These are phyloP conservation scores for Chaetomium olivaceum DNA, from an alignment of 2,329 filamentous ascomycete species.

Conservation along the genomic window DNA sequence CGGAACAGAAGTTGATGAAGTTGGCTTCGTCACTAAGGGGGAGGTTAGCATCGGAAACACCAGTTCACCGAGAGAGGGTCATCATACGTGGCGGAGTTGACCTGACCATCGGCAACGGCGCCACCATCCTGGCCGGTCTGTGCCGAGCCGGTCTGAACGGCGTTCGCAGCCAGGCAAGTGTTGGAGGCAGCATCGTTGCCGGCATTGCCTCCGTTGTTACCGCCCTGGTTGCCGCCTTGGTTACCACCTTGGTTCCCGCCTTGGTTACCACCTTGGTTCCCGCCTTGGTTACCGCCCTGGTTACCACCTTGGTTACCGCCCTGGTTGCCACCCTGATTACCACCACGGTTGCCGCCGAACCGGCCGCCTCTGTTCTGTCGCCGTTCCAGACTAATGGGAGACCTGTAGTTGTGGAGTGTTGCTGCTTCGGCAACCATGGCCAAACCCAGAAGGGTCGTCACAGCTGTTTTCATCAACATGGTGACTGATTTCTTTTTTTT, in stretches of 20 bases:
- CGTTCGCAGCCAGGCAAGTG: constrained; percentile 45
- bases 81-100: constrained; percentile 54
- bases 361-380: constrained; percentile 41
- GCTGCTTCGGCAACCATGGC: constrained; percentile 49
- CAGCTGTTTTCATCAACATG: constrained; percentile 55
- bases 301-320: constrained; percentile 24
- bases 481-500: constrained; percentile 36
- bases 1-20: constrained; percentile 65
- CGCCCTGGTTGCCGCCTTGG: constrained; percentile 28
- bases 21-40: constrained; percentile 55
- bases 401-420: constrained; percentile 40
- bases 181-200: constrained; percentile 34
- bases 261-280: constrained; percentile 31
- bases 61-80: not conserved
- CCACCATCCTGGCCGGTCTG: constrained; percentile 49
- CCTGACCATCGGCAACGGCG: constrained; percentile 47
- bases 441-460: constrained; percentile 53
- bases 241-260: constrained; percentile 32
- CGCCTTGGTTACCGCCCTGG: constrained; percentile 31
- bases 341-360: not conserved
- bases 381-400: constrained; percentile 43
- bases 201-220: constrained; percentile 30
- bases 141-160: constrained; percentile 53
- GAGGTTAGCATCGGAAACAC: constrained; percentile 13
- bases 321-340: not conserved